These are phyloP conservation scores for Cystobasidium tubakii DNA, from an alignment of 768 basidiomycete species.

Conservation along the genomic window DNA sequence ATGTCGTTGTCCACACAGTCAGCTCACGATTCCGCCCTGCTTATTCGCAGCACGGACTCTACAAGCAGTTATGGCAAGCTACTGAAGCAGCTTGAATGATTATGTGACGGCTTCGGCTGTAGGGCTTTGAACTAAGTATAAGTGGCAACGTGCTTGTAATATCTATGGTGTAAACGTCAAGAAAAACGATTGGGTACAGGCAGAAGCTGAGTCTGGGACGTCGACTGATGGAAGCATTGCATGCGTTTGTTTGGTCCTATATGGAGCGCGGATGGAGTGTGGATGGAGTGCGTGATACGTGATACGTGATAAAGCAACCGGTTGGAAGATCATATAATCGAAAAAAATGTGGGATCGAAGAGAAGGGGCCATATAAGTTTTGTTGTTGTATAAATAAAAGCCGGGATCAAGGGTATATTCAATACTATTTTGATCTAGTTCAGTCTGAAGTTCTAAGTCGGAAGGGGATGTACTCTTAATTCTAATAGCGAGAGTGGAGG, in stretches of 20 bases:
- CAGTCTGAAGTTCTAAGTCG: background rate
- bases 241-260: too few relatives aligned
- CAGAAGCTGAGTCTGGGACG: too few relatives aligned
- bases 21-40: background rate
- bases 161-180: too few relatives aligned
- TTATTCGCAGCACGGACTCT: background rate
- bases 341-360: background rate
- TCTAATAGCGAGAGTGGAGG: background rate
- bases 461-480: background rate
- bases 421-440: background rate
- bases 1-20: background rate
- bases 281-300: too few relatives aligned
- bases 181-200: too few relatives aligned
- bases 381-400: background rate
- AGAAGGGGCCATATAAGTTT: background rate
- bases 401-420: conserved; percentile 2
- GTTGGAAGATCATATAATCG: background rate
- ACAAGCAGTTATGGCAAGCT: conserved; percentile 1
- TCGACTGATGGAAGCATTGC: too few relatives aligned
- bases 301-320: too few relatives aligned
- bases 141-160: too few relatives aligned
- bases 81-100: background rate
- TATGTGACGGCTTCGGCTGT: too few relatives aligned
- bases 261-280: too few relatives aligned
- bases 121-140: too few relatives aligned